phyloP scores from a whole-genome alignment of 495 filamentous ascomycete species.

The Cercophora scortea region DNA sequence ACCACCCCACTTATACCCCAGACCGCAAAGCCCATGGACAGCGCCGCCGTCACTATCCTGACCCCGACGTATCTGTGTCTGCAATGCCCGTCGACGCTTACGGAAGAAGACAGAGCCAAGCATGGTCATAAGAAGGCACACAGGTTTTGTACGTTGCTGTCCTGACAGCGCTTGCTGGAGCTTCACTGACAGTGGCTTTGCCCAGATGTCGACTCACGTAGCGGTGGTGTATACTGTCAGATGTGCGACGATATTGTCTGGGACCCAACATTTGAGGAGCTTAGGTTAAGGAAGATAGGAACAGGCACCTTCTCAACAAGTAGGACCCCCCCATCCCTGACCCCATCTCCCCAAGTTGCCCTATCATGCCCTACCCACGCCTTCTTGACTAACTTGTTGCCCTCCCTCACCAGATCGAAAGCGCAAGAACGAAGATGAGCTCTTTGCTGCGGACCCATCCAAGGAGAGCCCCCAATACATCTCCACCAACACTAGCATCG shows the following conservation, averaged over 20 bases:
- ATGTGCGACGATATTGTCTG: slow-evolving; percentile 80
- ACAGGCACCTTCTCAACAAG: slow-evolving; percentile 41
- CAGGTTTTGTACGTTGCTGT: slow-evolving; percentile 51
- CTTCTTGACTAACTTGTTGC: too few species aligned
- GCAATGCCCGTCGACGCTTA: slow-evolving; percentile 54
- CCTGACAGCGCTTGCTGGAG: not conserved
- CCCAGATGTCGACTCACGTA: slow-evolving; percentile 74
- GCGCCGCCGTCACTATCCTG: slow-evolving; percentile 37
- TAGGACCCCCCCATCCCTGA: slow-evolving; percentile 2
- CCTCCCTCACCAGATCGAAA: slow-evolving; percentile 31
- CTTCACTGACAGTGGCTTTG: slow-evolving; percentile 10
- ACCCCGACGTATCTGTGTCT: slow-evolving; percentile 62
- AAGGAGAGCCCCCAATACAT: slow-evolving; percentile 56
- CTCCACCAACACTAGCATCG: slow-evolving; percentile 48
- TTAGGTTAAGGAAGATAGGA: slow-evolving; percentile 51
- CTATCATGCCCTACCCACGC: too few species aligned
- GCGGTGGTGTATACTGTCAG: slow-evolving; percentile 72
- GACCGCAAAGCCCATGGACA: slow-evolving; percentile 39
- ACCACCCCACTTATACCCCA: slow-evolving; percentile 39
- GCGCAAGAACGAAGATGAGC: slow-evolving; percentile 50
- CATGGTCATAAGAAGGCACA: slow-evolving; percentile 54
- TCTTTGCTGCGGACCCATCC: slow-evolving; percentile 39
- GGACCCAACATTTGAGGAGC: slow-evolving; percentile 72
- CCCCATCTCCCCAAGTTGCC: too few species aligned
- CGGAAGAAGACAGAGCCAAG: slow-evolving; percentile 45